Evolutionary conservation across 352 stramenopile species (phyloP).

Genomic region (Globisporangium viniferum): DNA sequence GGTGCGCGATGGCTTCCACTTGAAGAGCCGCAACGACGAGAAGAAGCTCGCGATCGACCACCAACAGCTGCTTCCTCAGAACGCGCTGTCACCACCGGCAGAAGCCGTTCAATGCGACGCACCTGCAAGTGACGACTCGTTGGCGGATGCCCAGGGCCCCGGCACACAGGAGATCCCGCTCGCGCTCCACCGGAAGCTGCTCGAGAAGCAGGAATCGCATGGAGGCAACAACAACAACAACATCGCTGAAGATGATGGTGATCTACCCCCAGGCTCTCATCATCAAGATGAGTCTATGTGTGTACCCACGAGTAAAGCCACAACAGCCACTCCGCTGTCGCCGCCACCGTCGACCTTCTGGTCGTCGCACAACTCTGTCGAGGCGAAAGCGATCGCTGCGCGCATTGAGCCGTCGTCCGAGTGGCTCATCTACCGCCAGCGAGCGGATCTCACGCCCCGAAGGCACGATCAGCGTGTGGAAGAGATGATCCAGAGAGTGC

Average conservation of each 20-base stretch:
- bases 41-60: constrained; percentile 39
- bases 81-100: not conserved
- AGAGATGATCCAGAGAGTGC: constrained; percentile 34
- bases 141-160: not conserved
- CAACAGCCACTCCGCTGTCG: not conserved
- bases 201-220: not conserved
- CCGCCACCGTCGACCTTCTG: not conserved
- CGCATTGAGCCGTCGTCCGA: constrained; percentile 38
- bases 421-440: constrained; percentile 63
- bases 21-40: constrained; percentile 58
- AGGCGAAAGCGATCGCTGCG: constrained; percentile 19
- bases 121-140: not conserved
- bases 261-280: no score
- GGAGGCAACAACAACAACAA: not conserved
- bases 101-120: not conserved
- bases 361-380: constrained; percentile 14
- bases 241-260: not conserved
- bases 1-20: constrained; percentile 68
- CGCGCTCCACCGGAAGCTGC: constrained; percentile 2
- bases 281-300: no score
- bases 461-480: constrained; percentile 44
- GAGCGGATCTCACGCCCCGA: constrained; percentile 31
- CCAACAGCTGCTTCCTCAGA: constrained; percentile 23
- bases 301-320: not conserved
- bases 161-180: not conserved